These are phyloP conservation scores for Penicillium robsamsonii DNA, from an alignment of 495 filamentous ascomycete species.

Conservation along the genomic window DNA sequence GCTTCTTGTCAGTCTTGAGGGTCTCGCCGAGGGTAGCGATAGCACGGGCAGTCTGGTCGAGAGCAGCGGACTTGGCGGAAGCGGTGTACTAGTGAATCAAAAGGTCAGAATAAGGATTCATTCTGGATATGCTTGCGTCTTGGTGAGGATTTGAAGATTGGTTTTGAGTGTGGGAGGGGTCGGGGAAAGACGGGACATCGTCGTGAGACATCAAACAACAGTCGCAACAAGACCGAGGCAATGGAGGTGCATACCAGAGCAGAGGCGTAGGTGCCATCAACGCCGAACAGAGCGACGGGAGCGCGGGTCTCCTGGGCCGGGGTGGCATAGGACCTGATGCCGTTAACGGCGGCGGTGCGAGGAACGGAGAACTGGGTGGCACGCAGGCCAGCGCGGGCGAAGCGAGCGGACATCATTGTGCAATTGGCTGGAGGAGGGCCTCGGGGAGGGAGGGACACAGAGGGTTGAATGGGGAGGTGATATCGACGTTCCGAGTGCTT, in stretches of 20 bases:
- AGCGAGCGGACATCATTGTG: conserved; percentile 47
- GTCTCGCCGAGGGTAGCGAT: conserved; percentile 66
- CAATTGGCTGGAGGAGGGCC: conserved; percentile 27
- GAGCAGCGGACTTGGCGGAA: conserved; percentile 76
- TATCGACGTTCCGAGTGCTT: conserved; percentile 31
- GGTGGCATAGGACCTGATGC: conserved; percentile 71
- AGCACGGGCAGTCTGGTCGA: conserved; percentile 78
- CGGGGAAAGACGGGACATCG: conserved; percentile 16
- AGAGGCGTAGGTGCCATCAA: conserved; percentile 97
- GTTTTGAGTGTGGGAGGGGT: conserved; percentile 16
- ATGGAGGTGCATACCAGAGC: conserved; percentile 70
- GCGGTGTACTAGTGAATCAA: conserved; percentile 76
- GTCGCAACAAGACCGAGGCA: conserved; percentile 4
- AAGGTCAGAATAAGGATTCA: conserved; percentile 3
- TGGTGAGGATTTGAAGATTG: conserved; percentile 12
- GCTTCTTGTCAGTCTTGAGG: conserved; percentile 77
- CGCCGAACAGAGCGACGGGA: conserved; percentile 85
- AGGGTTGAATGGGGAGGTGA: conserved; percentile 27
- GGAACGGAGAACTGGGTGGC: conserved; percentile 48
- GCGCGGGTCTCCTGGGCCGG: conserved; percentile 71
- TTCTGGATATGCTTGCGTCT: neutral
- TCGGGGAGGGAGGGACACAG: conserved; percentile 24
- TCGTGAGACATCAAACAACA: conserved; percentile 27
- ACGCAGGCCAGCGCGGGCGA: conserved; percentile 51
- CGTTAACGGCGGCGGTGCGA: conserved; percentile 45